Evolutionary conservation across 2,329 filamentous ascomycete genomes (phyloP), one percentile per base, ranked within the genome.

Genomic region (Colletotrichum spinosum): DNA sequence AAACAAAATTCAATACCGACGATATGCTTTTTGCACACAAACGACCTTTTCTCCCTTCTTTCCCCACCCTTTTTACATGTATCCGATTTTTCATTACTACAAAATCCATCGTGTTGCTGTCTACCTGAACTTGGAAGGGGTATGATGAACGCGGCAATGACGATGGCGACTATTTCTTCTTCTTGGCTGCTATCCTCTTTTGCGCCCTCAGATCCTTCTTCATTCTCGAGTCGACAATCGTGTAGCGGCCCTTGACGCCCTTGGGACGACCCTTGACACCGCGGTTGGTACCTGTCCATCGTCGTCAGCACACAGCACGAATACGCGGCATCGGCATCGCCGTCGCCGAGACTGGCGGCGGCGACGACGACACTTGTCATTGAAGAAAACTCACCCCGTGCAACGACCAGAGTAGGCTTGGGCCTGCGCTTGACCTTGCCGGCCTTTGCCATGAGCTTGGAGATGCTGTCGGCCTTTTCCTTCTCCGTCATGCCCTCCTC

Each of bases 181-280:
- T 92, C 84, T 97, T 94, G 34, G 81, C 75, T 25, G 25, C 25
- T 65, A 85, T 75, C 72, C 94, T 87, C 88, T 97, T 97, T 79
- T 95, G 86, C 2, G 92, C 94, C 76, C 94, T 84, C 59, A 96
- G 86, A 83, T 98, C 96, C 89, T 97, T 98, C 88, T 97, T 97
- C 89, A 97, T 88, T 71, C 96, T 87, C 12, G 92, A 83, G 80
- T 98, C 95, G 59, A 99, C 95, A 85, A 99, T 97, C 84, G 97
- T 97, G 78, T 99, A 99, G 70, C 93, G 90, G 42, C 95, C 95
- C 87, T 97, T 97, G 33, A 97, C 93, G 65, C 95, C 96, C 77
- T 89, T 91, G 3, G 96, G 96, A 71, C 95, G 85, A 17, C 94
- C 95, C 76, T 92, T 88, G 74, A 97, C 89, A 73, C 93, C 95